These are phyloP conservation scores for Yamadazyma phyllophila DNA, from an alignment of 805 yeast species.

Conservation along the genomic window DNA sequence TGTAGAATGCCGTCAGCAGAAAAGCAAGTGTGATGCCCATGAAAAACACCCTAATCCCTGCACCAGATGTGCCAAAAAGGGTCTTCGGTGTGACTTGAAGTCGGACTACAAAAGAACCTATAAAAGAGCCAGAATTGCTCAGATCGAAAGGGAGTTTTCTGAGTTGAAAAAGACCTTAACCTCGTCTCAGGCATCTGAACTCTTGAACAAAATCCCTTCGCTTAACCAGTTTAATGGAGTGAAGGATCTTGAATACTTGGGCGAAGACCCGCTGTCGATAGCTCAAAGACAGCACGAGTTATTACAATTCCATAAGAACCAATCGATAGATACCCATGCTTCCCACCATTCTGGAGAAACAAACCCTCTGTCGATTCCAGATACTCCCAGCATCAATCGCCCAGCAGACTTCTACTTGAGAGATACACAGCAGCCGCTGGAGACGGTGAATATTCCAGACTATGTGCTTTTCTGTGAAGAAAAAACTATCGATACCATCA, in stretches of 20 bases:
- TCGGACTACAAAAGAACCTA: constrained; percentile 85
- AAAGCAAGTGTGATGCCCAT: constrained; percentile 84
- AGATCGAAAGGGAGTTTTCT: constrained; percentile 75
- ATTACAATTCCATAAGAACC: constrained; percentile 4
- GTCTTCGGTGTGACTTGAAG: constrained; percentile 67
- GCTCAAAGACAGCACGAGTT: background rate
- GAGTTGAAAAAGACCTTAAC: constrained; percentile 59
- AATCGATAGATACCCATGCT: background rate
- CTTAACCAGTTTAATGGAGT: constrained; percentile 11
- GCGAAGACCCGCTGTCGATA: background rate
- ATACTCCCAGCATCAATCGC: constrained; percentile 27
- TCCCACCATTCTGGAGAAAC: constrained; percentile 12
- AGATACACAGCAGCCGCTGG: background rate
- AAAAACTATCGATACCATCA: constrained; percentile 68
- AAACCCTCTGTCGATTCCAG: constrained; percentile 24
- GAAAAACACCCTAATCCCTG: constrained; percentile 78
- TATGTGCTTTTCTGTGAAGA: constrained; percentile 51
- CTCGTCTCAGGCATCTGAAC: constrained; percentile 30
- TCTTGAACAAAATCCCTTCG: constrained; percentile 26
- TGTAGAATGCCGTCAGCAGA: constrained; percentile 94
- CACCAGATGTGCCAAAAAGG: constrained; percentile 72
- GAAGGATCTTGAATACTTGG: background rate
- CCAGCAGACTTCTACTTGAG: constrained; percentile 5
- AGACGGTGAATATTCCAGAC: background rate
- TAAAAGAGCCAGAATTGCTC: constrained; percentile 81